A percentile compares a stretch with the other conserved stretches of the same genome.
Conservation (phyloP, 352 stramenopile genomes). For the Pythium angustatum region DNA sequence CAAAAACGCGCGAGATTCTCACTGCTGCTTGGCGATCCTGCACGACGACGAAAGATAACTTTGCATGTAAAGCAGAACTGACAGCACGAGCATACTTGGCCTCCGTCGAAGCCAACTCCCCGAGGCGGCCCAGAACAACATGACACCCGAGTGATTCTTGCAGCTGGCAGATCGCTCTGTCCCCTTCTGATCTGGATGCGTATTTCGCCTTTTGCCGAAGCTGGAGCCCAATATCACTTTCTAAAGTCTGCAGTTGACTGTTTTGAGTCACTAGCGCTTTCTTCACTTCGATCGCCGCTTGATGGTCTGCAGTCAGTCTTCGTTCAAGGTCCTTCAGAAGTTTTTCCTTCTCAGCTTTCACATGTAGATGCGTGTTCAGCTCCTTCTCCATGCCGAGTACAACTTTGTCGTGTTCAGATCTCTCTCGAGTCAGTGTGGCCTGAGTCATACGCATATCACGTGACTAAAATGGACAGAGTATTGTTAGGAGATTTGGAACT, state of each 20-base stretch:
- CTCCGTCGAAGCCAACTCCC: conserved; percentile 15
- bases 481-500: no score
- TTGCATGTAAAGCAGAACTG: conserved; percentile 25
- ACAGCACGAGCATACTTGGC: conserved; percentile 14
- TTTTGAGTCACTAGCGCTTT: background rate
- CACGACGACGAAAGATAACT: conserved; percentile 27
- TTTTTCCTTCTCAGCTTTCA: background rate
- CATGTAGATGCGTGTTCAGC: background rate
- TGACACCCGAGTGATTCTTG: background rate
- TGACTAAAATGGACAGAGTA: no score
- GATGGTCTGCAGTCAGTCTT: background rate
- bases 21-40: conserved; percentile 20
- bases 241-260: conserved; percentile 1
- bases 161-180: conserved; percentile 2
- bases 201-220: background rate
- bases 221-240: background rate
- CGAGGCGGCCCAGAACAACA: conserved; percentile 14
- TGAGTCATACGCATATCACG: background rate
- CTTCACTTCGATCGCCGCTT: background rate
- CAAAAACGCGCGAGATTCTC: conserved; percentile 21
- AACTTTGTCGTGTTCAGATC: background rate
- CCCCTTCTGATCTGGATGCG: background rate
- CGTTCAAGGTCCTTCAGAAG: background rate
- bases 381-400: background rate
- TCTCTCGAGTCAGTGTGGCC: background rate